A percentile compares a stretch with the other conserved stretches of the same genome.
These are phyloP conservation scores for Spinacia oleracea DNA, from an alignment of 179 eudicot genomes.

Conservation along the genomic window DNA sequence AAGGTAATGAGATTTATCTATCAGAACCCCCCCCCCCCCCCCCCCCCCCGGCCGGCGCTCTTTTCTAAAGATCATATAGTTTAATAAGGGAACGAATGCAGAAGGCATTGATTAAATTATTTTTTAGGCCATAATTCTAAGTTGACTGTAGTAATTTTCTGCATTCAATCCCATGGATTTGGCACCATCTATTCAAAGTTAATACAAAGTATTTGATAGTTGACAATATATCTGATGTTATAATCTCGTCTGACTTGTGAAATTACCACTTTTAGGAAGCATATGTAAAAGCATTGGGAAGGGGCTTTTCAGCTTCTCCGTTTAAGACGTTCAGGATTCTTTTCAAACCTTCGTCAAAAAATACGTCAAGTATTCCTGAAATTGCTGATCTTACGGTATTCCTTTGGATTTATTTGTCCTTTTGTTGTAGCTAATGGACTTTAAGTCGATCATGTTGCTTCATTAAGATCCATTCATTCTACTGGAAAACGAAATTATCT, in stretches of 20 bases:
- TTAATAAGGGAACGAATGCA: neutral
- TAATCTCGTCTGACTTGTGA: neutral
- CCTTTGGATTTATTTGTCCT: neutral
- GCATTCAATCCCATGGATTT: neutral
- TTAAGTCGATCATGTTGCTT: neutral
- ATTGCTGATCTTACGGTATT: constrained; percentile 46
- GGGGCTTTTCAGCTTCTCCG: constrained; percentile 82
- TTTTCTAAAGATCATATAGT: neutral
- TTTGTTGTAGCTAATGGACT: neutral
- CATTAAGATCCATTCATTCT: neutral
- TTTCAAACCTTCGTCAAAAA: constrained; percentile 24
- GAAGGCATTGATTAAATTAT: neutral
- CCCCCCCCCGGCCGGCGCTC: too few relatives aligned
- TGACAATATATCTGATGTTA: constrained; percentile 1
- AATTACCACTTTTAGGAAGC: constrained; percentile 59
- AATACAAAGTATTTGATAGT: neutral
- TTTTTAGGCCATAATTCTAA: neutral
- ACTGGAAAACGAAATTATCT: too few relatives aligned
- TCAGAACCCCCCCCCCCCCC: too few relatives aligned
- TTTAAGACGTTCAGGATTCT: constrained; percentile 72
- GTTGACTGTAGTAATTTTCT: neutral
- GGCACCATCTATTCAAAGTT: neutral
- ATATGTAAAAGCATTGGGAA: constrained; percentile 91
- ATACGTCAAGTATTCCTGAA: constrained; percentile 9
- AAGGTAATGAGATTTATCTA: constrained; percentile 46